Evolutionary conservation across 805 yeast genomes (phyloP), one percentile per base, ranked within the genome.

Genomic region (Hanseniaspora taiwanica): DNA sequence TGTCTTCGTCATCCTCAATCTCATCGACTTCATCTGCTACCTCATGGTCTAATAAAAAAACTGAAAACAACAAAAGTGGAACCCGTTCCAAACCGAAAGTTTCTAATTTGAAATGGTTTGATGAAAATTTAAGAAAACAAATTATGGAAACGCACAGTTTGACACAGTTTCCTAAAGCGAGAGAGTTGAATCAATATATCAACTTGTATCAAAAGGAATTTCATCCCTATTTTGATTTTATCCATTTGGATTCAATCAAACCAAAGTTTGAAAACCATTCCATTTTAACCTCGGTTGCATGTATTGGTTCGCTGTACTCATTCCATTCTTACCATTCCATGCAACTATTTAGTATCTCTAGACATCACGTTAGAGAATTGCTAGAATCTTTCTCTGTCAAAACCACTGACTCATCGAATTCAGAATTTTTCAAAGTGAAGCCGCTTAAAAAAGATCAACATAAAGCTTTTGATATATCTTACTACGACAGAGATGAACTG

Each of bases 241-340:
- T 87, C 46, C 95, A 86, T 59, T 62, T 81, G 36, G 82, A 83
- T 17, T 71, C 71, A 37, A 66, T 73, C 45, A 60, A 63, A 37
- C 68, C 65, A 61, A 69, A 55, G 54, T 69, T 59, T 57, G 76
- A 54, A 56, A 76, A 53, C 63, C 45, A 38, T 39, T 87, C 94
- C 2, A 65, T 87, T 36, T 55, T 84, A 5, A 63, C 86, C 40
- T 75, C 93, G 2, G 81, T 86, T 72, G 81, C 91, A 1, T 79
- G 94, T 13, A 74, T 87, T 43, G 97, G 97, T 34, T 94, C 96
- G 0, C 66, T 87, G 18, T 84, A 82, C 52, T 75, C 84, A 0
- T 84, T 81, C 60, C 86, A 81, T 51, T 81, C 85, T 24, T 62
- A 78, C 27, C 82, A 82, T 53, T 82, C 95, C 0, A 67, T 79